Conservation (phyloP, 495 filamentous ascomycete genomes). For the Talaromyces wortmannii region DNA sequence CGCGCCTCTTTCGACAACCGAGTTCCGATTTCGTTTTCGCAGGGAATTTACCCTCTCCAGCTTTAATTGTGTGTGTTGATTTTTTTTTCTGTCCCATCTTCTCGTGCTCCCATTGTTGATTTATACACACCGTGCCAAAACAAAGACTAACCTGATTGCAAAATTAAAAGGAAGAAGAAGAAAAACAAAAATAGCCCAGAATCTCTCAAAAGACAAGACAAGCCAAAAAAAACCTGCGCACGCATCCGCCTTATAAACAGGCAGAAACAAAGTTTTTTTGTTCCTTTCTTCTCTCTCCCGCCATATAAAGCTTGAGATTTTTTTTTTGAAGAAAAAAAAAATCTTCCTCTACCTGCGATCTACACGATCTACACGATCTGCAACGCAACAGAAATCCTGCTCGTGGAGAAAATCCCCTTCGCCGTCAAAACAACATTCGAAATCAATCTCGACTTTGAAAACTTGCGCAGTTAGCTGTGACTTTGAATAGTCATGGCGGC, state of each 20-base stretch:
- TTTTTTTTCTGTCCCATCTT: not conserved
- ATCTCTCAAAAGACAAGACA: no score
- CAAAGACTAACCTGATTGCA: not conserved
- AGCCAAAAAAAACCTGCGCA: no score
- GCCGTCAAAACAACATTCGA: not conserved
- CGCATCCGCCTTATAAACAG: no score
- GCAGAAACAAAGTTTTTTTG: no score
- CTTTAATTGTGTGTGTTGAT: not conserved
- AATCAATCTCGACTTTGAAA: not conserved
- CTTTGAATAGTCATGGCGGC: conserved; percentile 57
- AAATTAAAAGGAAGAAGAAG: no score
- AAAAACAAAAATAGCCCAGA: no score
- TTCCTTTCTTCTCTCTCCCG: no score
- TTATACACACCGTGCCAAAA: not conserved
- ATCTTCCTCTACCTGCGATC: no score
- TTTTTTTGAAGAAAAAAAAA: no score
- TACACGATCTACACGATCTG: no score
- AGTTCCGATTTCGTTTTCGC: not conserved
- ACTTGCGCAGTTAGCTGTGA: not conserved
- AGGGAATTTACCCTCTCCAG: not conserved
- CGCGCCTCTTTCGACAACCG: not conserved
- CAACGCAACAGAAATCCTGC: not conserved
- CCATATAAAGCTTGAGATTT: no score
- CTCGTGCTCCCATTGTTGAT: not conserved
- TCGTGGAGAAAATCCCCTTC: not conserved